phyloP scores from a whole-genome alignment of 2,329 filamentous ascomycete species.

The Aspergillus tubingensis region DNA sequence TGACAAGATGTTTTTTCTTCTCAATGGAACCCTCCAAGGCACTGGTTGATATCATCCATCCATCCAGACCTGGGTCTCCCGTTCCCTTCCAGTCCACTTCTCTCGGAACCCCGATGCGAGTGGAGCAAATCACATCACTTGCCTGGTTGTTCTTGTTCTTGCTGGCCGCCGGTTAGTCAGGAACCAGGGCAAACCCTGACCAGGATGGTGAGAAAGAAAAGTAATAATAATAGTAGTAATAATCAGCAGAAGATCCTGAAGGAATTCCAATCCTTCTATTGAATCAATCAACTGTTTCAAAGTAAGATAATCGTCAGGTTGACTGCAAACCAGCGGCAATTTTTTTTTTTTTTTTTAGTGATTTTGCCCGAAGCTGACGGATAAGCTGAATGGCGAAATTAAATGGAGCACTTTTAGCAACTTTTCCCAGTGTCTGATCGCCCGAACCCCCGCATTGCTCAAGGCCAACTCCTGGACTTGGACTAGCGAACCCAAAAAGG shows the following conservation, averaged over 20 bases:
- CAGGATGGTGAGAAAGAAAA: background rate
- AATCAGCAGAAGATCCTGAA: background rate
- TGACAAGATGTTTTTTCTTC: background rate
- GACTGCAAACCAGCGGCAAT: background rate
- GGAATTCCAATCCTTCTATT: background rate
- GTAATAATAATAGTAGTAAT: background rate
- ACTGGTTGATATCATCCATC: slow-evolving; percentile 11
- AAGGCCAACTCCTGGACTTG: slow-evolving; percentile 9
- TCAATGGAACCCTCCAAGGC: background rate
- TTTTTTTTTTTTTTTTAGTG: background rate
- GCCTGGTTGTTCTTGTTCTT: slow-evolving; percentile 12
- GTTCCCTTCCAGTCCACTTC: slow-evolving; percentile 12
- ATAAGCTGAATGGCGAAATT: background rate
- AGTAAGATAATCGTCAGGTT: background rate
- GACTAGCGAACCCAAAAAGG: slow-evolving; percentile 21
- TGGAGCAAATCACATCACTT: slow-evolving; percentile 22
- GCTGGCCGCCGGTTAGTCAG: slow-evolving; percentile 20
- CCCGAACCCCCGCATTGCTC: slow-evolving; percentile 24
- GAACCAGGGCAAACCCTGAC: slow-evolving; percentile 16
- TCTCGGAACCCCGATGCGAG: slow-evolving; percentile 19
- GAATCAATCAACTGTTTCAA: background rate
- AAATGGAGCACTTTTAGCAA: background rate
- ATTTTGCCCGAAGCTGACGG: background rate
- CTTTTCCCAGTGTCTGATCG: slow-evolving; percentile 15
- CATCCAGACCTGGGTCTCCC: background rate